phyloP scores from a whole-genome alignment of 2,329 filamentous ascomycete genomes.

The Sarocladiaceae sp. region DNA sequence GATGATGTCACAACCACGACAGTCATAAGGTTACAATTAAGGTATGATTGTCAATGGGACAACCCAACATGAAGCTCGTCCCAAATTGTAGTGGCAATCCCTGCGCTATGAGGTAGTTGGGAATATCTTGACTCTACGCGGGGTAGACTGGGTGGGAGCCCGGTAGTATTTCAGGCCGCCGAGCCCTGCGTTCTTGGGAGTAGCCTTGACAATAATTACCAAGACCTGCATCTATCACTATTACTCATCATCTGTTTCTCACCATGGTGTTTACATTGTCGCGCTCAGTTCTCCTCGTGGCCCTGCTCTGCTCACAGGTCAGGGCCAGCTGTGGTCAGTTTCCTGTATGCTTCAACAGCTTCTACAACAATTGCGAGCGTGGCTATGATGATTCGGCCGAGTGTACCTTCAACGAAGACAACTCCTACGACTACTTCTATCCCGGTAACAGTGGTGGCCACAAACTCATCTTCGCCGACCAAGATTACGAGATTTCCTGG shows the following conservation, averaged over 20 bases:
- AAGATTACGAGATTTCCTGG: constrained; percentile 1
- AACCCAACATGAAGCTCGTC: neutral
- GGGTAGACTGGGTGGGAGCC: neutral
- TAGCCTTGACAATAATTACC: neutral
- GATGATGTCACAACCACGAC: constrained; percentile 6
- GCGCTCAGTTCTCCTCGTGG: neutral
- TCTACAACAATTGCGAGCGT: neutral
- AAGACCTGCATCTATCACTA: too few species aligned
- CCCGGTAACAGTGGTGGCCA: constrained; percentile 5
- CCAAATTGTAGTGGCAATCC: neutral
- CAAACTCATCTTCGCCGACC: constrained; percentile 3
- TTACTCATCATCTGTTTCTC: too few species aligned
- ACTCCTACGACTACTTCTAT: constrained; percentile 1
- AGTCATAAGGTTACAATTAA: constrained; percentile 10
- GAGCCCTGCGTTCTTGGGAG: neutral
- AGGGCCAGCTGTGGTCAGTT: neutral
- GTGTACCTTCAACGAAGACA: neutral
- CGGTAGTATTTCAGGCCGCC: neutral
- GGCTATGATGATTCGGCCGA: neutral
- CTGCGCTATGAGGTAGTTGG: too few species aligned
- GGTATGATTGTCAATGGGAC: neutral
- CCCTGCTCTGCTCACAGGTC: neutral
- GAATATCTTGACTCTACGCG: neutral
- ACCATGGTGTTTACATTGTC: neutral
- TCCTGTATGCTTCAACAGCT: constrained; percentile 6